phyloP scores from a whole-genome alignment of 805 yeast genomes.

The Candida vaughaniae region DNA sequence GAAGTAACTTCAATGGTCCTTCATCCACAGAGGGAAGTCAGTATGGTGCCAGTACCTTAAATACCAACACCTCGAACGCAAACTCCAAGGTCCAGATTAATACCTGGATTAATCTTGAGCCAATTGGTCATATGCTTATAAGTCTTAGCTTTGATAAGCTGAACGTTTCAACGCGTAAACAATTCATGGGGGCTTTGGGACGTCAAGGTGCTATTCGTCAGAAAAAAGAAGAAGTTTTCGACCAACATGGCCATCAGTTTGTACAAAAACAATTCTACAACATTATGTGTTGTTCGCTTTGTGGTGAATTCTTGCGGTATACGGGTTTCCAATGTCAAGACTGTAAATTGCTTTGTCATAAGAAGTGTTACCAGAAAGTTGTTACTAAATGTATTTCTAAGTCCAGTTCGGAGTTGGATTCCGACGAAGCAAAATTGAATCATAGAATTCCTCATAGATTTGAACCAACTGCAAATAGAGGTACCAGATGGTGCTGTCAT shows the following conservation, averaged over 20 bases:
- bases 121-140: constrained; percentile 85
- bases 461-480: constrained; percentile 86
- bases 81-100: constrained; percentile 46
- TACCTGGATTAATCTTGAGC: constrained; percentile 90
- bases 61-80: background rate
- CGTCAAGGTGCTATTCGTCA: constrained; percentile 99
- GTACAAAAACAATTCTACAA: constrained; percentile 93
- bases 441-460: constrained; percentile 97
- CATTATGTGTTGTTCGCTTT: constrained; percentile 95
- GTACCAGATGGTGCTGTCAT: constrained; percentile 99
- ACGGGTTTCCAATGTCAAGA: constrained; percentile 87
- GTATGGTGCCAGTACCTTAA: background rate
- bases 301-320: constrained; percentile 91
- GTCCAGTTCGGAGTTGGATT: constrained; percentile 63
- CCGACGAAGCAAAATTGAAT: constrained; percentile 76
- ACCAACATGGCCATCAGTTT: constrained; percentile 96
- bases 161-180: constrained; percentile 32
- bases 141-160: constrained; percentile 77
- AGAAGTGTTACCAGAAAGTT: constrained; percentile 75
- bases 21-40: background rate
- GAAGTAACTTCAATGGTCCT: background rate
- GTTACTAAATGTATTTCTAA: constrained; percentile 83
- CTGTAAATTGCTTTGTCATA: constrained; percentile 77
- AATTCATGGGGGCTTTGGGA: constrained; percentile 47
- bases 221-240: constrained; percentile 85